Base-by-base conservation (phyloP, 371 early-diverging fungal species). In the Entomophthora muscae region DNA sequence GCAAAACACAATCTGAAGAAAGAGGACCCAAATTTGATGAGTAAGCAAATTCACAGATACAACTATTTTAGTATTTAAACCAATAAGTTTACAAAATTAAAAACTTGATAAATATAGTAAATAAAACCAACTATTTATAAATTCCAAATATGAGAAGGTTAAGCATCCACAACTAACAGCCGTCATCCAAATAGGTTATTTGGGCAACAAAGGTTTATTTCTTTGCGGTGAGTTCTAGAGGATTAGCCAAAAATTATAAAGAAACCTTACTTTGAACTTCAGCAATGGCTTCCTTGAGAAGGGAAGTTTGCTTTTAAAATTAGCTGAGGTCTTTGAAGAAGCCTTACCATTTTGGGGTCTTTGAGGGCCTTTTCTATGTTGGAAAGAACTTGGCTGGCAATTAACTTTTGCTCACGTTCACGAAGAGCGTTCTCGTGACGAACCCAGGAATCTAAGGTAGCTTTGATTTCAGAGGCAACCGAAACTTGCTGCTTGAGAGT, bases 381-480 rank as follows among this genome's bases (percentile, higher is more conserved):
- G 71, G 80, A 84, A 69, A 96, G 90, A 76, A 96, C 87, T 69
- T 78, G 76, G 63, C 82, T 78, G 65, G 89, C 89, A 69, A 94
- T 75, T 62, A 84, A 77, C 81, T 85, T 86, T 80, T 96, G 97
- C 79, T 93, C 90, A 66, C 81, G 83, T 74, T 94, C 94, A 73
- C 97, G 92, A 66, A 96, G 78, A 33, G 79, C 78, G 70, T 86
- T 79, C 78, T 96, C 95, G 71, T 94, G 89, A 70, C 96, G 94
- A 57, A 94, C 95, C 95, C 95, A 94, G 56, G 88, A 84, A 75
- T 96, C 96, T 29, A 96, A 78, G 66, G 89, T 87, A 27, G 79
- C 33, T 84, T 92, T 92, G 73, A 89, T 82, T 76, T 96, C 95
- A 51, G 75, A 57, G 64, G 85, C 79, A 70, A 89, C 82, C 67